A percentile compares a stretch with the other conserved stretches of the same genome.
These are phyloP conservation scores for Chalaropsis ovoidea DNA, from an alignment of 2,329 filamentous ascomycete genomes.

Conservation along the genomic window DNA sequence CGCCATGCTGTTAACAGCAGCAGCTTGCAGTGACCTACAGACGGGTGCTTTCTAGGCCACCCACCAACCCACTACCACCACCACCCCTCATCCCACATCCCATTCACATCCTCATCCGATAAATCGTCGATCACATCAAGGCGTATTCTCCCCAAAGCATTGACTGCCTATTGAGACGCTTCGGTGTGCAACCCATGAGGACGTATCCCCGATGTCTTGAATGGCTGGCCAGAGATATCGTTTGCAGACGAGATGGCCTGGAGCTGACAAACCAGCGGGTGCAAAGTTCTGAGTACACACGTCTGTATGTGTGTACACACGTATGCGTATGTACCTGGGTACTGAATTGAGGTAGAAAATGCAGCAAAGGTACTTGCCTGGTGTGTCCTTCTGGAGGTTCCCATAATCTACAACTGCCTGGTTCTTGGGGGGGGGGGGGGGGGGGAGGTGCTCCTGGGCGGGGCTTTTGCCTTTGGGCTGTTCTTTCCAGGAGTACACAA, in stretches of 20 bases:
- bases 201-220: background rate
- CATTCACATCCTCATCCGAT: background rate
- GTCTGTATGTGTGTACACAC: too few species aligned
- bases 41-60: too few species aligned
- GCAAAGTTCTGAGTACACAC: too few species aligned
- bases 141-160: background rate
- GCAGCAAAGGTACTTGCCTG: background rate
- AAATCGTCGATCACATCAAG: background rate
- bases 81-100: background rate
- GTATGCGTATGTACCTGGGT: background rate
- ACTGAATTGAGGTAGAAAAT: background rate
- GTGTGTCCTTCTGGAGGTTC: background rate
- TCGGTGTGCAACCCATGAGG: background rate
- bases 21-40: too few species aligned
- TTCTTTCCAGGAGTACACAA: background rate
- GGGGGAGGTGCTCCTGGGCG: too few species aligned
- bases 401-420: background rate
- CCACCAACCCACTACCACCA: background rate
- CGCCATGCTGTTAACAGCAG: too few species aligned
- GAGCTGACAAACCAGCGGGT: background rate
- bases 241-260: too few species aligned
- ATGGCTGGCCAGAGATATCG: background rate
- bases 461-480: too few species aligned
- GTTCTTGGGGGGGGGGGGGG: too few species aligned
- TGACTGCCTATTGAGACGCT: background rate